A percentile compares a stretch with the other conserved stretches of the same genome.
Evolutionary conservation across 768 basidiomycete genomes (phyloP).

Genomic region (Russula earlei): DNA sequence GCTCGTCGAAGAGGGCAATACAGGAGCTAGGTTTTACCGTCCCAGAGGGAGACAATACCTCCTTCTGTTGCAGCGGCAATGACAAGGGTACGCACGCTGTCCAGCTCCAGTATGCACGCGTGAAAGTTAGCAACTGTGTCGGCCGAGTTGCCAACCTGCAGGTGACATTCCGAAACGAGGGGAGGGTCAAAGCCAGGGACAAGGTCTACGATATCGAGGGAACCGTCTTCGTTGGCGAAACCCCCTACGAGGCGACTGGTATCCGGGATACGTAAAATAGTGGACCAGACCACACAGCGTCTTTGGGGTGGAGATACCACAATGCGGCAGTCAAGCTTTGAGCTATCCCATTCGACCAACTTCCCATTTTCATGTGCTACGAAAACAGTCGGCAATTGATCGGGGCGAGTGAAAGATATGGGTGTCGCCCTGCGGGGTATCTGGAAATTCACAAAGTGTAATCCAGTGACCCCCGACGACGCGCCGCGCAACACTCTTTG

Average conservation of each 20-base stretch:
- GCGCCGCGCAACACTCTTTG: constrained; percentile 34
- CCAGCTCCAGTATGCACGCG: constrained; percentile 43
- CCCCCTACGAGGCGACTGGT: constrained; percentile 42
- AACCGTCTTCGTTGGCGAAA: constrained; percentile 58
- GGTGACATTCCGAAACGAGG: constrained; percentile 36
- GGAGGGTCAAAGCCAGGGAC: constrained; percentile 30
- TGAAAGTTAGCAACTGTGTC: constrained; percentile 48
- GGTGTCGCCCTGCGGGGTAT: constrained; percentile 19
- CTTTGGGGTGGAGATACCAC: constrained; percentile 38
- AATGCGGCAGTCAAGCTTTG: constrained; percentile 22
- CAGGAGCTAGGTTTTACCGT: constrained; percentile 55
- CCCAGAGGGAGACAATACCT: constrained; percentile 71
- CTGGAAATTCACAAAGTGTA: constrained; percentile 34
- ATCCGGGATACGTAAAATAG: constrained; percentile 39
- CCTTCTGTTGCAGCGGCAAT: constrained; percentile 53
- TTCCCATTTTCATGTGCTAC: constrained; percentile 47
- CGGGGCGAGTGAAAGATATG: constrained; percentile 15
- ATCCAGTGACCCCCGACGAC: constrained; percentile 40
- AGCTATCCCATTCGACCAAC: constrained; percentile 45
- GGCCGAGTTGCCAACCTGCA: constrained; percentile 49
- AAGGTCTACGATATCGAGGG: constrained; percentile 51
- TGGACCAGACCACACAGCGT: constrained; percentile 37
- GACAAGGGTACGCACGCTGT: constrained; percentile 42
- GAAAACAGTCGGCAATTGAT: constrained; percentile 20
- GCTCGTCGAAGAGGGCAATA: constrained; percentile 51